Percentiles rank a stretch among this genome's conserved stretches.
Conservation (phyloP, 2,329 filamentous ascomycete species). For the Claviceps sp. region DNA sequence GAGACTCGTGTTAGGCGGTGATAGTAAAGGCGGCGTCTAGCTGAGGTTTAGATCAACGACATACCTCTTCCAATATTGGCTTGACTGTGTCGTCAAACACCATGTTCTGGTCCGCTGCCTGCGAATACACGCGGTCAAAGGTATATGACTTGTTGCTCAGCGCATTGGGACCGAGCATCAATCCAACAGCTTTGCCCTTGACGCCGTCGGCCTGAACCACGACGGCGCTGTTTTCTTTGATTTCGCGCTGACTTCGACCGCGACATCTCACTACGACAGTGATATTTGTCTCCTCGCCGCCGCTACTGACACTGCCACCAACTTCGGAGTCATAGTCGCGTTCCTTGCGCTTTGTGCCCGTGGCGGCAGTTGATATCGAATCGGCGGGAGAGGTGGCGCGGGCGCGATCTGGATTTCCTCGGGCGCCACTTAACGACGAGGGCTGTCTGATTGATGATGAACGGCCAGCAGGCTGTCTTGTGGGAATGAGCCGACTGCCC, state of each 20-base stretch:
- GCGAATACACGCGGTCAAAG: conserved; percentile 95
- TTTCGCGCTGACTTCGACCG: conserved; percentile 82
- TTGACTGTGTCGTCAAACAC: conserved; percentile 91
- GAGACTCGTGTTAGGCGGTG: background rate
- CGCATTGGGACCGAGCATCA: conserved; percentile 86
- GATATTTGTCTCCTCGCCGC: conserved; percentile 81
- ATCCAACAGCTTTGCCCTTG: conserved; percentile 68
- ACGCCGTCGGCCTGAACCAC: conserved; percentile 81
- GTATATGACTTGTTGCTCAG: conserved; percentile 92
- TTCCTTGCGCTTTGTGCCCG: conserved; percentile 70
- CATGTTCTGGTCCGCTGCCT: conserved; percentile 84
- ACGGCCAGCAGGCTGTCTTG: conserved; percentile 1
- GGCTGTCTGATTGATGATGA: conserved; percentile 4
- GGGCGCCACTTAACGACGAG: background rate
- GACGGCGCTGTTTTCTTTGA: conserved; percentile 87
- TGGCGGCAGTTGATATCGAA: conserved; percentile 39
- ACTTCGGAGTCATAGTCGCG: conserved; percentile 61
- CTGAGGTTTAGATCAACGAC: conserved; percentile 9
- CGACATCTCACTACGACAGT: conserved; percentile 93
- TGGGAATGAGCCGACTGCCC: conserved; percentile 2
- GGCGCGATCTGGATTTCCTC: conserved; percentile 4
- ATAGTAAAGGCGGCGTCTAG: background rate
- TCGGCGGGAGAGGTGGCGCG: conserved; percentile 43
- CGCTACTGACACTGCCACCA: conserved; percentile 1
- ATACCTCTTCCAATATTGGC: conserved; percentile 83